Percentiles rank a stretch among this genome's conserved stretches.
Evolutionary conservation across 2,329 filamentous ascomycete genomes (phyloP).

Genomic region (Penicillium sp.): DNA sequence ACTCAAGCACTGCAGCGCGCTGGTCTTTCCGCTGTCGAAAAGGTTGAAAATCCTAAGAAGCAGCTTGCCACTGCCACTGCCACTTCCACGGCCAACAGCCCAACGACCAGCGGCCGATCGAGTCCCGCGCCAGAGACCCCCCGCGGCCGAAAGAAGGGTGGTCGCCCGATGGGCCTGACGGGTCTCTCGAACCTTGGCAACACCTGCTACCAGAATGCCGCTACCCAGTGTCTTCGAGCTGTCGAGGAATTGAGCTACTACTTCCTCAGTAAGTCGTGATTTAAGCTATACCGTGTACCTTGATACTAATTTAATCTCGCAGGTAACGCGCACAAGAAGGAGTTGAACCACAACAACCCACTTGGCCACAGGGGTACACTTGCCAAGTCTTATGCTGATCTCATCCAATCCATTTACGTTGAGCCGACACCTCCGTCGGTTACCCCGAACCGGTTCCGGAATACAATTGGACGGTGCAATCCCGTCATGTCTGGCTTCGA

Average conservation of each 20-base stretch:
- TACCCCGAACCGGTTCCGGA: constrained; percentile 78
- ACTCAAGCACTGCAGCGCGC: constrained; percentile 45
- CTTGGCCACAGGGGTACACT: constrained; percentile 83
- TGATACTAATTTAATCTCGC: constrained; percentile 13
- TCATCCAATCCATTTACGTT: constrained; percentile 76
- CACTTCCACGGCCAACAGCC: constrained; percentile 37
- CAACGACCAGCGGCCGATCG: constrained; percentile 59
- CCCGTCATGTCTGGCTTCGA: constrained; percentile 89
- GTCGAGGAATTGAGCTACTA: constrained; percentile 93
- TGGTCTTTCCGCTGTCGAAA: constrained; percentile 50
- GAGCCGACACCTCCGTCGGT: constrained; percentile 66
- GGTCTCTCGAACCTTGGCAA: constrained; percentile 91
- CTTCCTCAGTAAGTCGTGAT: constrained; percentile 59
- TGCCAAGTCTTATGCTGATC: constrained; percentile 74
- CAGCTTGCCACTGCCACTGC: constrained; percentile 27
- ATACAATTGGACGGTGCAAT: constrained; percentile 74
- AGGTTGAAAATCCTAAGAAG: constrained; percentile 33
- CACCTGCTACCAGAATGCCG: constrained; percentile 99
- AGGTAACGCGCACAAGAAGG: constrained; percentile 67
- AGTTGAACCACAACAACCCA: constrained; percentile 82
- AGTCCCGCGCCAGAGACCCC: constrained; percentile 69
- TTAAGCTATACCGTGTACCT: background rate
- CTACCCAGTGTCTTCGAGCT: constrained; percentile 87
- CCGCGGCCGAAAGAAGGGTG: constrained; percentile 61
- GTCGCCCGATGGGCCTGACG: constrained; percentile 71